phyloP scores from a whole-genome alignment of 1,284 basidiomycete species.

The Moesziomyces sp. region DNA sequence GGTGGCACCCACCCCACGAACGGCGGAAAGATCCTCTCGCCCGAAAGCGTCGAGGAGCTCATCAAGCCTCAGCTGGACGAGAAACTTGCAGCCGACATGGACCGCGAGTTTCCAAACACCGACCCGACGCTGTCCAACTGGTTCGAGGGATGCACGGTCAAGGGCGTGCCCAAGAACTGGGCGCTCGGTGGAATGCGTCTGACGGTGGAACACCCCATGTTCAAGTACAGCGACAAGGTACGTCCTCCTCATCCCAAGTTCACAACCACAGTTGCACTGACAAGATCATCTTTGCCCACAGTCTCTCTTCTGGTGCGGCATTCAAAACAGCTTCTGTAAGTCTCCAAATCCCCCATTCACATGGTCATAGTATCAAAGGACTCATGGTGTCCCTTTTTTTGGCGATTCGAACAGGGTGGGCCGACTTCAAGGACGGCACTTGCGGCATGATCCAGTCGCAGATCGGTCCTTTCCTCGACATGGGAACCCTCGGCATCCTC shows the following conservation, averaged over 20 bases:
- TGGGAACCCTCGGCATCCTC: slow-evolving; percentile 28
- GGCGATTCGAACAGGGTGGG: slow-evolving; percentile 9
- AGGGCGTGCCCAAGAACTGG: slow-evolving; percentile 46
- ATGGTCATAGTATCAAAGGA: not conserved
- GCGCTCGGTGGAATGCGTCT: slow-evolving; percentile 30
- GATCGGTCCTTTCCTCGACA: slow-evolving; percentile 44
- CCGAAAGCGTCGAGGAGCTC: slow-evolving; percentile 49
- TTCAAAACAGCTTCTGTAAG: slow-evolving; percentile 40
- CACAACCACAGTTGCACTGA: not conserved
- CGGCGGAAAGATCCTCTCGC: slow-evolving; percentile 48
- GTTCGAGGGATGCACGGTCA: slow-evolving; percentile 31
- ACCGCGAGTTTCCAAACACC: slow-evolving; percentile 32
- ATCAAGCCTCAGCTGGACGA: slow-evolving; percentile 45
- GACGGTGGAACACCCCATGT: slow-evolving; percentile 34
- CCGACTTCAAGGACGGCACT: slow-evolving; percentile 35
- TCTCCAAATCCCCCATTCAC: not conserved
- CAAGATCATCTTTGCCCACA: not conserved
- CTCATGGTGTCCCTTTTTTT: not conserved
- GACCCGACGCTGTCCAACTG: slow-evolving; percentile 33
- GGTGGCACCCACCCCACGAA: slow-evolving; percentile 54
- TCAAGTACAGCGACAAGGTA: slow-evolving; percentile 27
- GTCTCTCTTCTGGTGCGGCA: slow-evolving; percentile 47
- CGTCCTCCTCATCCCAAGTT: not conserved
- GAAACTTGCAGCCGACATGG: slow-evolving; percentile 35
- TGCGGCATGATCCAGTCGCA: slow-evolving; percentile 47